These are phyloP conservation scores for Annulohypoxylon maeteangense DNA, from an alignment of 495 filamentous ascomycete genomes.

Conservation along the genomic window DNA sequence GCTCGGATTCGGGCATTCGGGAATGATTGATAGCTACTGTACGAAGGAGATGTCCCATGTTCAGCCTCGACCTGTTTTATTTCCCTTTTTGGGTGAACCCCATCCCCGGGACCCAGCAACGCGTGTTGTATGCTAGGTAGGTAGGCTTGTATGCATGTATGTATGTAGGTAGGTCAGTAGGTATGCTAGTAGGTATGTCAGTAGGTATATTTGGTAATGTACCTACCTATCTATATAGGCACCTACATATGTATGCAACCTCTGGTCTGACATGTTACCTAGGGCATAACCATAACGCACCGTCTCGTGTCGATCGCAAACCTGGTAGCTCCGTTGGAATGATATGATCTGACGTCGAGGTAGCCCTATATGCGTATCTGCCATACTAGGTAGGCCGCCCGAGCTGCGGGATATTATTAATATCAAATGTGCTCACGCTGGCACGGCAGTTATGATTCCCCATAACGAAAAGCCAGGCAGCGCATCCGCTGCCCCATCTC, in stretches of 20 bases:
- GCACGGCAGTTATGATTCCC: conserved; percentile 26
- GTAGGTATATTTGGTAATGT: too few relatives aligned
- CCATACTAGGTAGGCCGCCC: conserved; percentile 22
- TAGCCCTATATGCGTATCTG: conserved; percentile 23
- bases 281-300: conserved; percentile 11
- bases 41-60: conserved; percentile 21
- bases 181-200: too few relatives aligned
- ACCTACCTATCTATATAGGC: too few relatives aligned
- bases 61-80: conserved; percentile 35
- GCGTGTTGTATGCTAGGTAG: background rate
- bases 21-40: conserved; percentile 30
- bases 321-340: conserved; percentile 19
- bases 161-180: too few relatives aligned
- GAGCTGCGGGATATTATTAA: conserved; percentile 28
- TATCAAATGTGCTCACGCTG: background rate
- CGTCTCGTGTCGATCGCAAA: conserved; percentile 30
- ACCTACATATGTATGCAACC: too few relatives aligned
- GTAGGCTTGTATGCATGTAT: background rate
- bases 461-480: conserved; percentile 7
- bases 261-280: conserved; percentile 13
- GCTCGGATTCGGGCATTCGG: conserved; percentile 17
- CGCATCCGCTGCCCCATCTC: conserved; percentile 31
- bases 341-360: conserved; percentile 36
- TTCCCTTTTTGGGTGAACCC: conserved; percentile 28
- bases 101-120: conserved; percentile 24